Base-by-base conservation (phyloP, 2,329 filamentous ascomycete genomes). In the Pestalotiopsis fici region DNA sequence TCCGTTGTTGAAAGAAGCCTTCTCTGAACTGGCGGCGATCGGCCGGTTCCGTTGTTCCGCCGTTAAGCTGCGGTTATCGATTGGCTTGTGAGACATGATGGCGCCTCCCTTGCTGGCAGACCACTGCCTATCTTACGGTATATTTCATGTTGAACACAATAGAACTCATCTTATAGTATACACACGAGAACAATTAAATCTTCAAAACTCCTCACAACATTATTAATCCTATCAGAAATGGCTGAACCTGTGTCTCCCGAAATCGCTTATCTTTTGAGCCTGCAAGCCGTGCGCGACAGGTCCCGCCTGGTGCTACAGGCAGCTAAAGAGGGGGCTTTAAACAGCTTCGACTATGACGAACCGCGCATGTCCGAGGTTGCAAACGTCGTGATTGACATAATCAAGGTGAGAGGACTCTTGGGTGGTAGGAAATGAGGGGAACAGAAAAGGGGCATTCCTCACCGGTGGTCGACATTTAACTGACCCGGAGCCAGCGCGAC, bases 361-460 rank as follows among this genome's bases (percentile, higher is more conserved):
- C 74, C 77, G 5, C 77, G 76, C 15, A 76, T 85, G 74, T 70
- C 74, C 15, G 73, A 76, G 15, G 80, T 79, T 12, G 82, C 79
- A 2, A 78, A 83, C 21, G 84, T 81, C 59, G 83, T 85, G 1
- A 73, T 75, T 9, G 72, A 72, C 9, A 76, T 85, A 21, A 85
- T 85, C 28, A 75, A 80, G 68, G 83, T 84, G 71, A 55, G 72
- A 31, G 18, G 43, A 9, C 18, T 50, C 15, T 2, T 50, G 4
- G 3, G 31, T 35, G 3, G 31, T 7, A 35, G 31, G 31, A 35
- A n/a, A 35, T 35, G 31, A 11, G 31, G 11, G 11, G 3, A 35
- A 35, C 6, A 35, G 11, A 35, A 11, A 35, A 35, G 11, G 11
- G 31, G 31, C 43, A 18, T 67, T 3, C 23, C 21, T 6, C 18